A percentile compares a stretch with the other conserved stretches of the same genome.
Evolutionary conservation across 139 green algal genomes (phyloP).

Genomic region (Pleodorina starrii): DNA sequence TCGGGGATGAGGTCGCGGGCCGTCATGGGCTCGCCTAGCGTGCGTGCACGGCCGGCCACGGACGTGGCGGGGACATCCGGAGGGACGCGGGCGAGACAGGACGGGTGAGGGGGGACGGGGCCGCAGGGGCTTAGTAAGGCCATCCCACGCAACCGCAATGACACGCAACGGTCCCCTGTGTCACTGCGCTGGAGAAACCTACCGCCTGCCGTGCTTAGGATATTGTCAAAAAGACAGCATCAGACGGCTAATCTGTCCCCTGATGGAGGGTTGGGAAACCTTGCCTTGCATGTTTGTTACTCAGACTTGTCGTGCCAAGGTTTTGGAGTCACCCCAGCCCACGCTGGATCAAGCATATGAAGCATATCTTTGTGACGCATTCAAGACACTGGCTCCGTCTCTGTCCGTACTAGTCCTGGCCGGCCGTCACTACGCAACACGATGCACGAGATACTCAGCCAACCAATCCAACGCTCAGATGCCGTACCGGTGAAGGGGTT

Average conservation of each 20-base stretch:
- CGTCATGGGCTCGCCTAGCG: neutral
- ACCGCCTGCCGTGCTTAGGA: too few species aligned
- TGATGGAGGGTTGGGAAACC: too few species aligned
- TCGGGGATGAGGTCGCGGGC: neutral
- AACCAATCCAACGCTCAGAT: too few species aligned
- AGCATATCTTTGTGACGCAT: too few species aligned
- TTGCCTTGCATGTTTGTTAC: too few species aligned
- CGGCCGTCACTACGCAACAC: neutral
- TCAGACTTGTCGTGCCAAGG: too few species aligned
- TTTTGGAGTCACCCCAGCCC: neutral
- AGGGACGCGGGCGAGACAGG: neutral
- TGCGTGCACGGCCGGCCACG: neutral
- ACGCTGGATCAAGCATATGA: neutral
- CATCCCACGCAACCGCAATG: too few species aligned
- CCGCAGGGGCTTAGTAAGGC: neutral
- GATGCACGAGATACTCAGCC: neutral
- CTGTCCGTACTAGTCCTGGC: neutral
- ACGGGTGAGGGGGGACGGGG: neutral
- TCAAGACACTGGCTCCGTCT: neutral
- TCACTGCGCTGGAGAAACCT: too few species aligned
- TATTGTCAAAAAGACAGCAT: too few species aligned
- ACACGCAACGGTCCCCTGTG: too few species aligned
- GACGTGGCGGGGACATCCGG: neutral
- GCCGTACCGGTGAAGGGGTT: slow-evolving; percentile 3
- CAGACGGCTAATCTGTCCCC: too few species aligned